These are phyloP conservation scores for Terana coerulea DNA, from an alignment of 768 basidiomycete genomes.

Conservation along the genomic window DNA sequence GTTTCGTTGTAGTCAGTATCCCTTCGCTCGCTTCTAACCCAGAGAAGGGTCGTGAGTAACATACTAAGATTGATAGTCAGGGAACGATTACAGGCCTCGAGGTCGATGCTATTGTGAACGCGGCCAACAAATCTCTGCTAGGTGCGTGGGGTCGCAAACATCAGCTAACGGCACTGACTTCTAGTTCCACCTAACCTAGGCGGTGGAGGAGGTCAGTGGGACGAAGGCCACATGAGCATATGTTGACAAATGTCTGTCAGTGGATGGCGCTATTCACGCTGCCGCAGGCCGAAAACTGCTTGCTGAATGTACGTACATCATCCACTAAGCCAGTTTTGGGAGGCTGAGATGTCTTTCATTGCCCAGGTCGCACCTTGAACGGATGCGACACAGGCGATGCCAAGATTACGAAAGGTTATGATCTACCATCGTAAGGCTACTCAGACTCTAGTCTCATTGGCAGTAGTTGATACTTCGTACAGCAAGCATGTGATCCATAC, in stretches of 20 bases:
- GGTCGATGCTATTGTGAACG: constrained; percentile 77
- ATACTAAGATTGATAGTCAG: constrained; percentile 42
- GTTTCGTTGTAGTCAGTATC: constrained; percentile 65
- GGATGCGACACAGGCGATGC: constrained; percentile 71
- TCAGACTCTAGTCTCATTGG: not conserved
- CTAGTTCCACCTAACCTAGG: constrained; percentile 37
- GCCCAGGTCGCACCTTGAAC: constrained; percentile 54
- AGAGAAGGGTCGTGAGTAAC: not conserved
- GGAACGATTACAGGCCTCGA: constrained; percentile 75
- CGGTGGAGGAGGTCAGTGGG: constrained; percentile 68
- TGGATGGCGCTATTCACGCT: constrained; percentile 79
- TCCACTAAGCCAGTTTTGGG: too few relatives aligned
- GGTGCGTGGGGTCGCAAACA: constrained; percentile 53
- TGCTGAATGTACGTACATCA: constrained; percentile 58
- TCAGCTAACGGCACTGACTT: too few relatives aligned
- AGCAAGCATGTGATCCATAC: constrained; percentile 77
- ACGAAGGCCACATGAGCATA: too few relatives aligned
- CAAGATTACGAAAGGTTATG: constrained; percentile 76
- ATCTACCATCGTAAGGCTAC: constrained; percentile 65
- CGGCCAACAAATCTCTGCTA: constrained; percentile 68
- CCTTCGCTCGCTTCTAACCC: not conserved
- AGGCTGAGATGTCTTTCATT: too few relatives aligned
- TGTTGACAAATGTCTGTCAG: too few relatives aligned
- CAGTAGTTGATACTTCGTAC: not conserved
- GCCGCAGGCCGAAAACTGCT: constrained; percentile 66